Evolutionary conservation across 495 filamentous ascomycete genomes (phyloP), one percentile per base, ranked within the genome.

Genomic region (Platismatia glauca): DNA sequence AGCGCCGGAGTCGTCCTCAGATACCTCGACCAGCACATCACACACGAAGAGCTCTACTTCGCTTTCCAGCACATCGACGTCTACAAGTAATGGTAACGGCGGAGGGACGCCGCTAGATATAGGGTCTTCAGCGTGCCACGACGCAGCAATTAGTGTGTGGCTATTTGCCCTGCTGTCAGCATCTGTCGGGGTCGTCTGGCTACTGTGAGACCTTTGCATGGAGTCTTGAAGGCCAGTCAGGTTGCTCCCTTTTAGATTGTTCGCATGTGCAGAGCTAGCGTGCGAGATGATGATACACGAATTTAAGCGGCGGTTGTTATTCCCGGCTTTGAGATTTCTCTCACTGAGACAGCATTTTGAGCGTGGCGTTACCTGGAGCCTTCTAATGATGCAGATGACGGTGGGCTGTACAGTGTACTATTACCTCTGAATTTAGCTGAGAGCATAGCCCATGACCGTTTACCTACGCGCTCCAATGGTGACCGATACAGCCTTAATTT

Each of bases 81-180:
- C 57, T 50, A 34, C 56, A n/a, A 43, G 37, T 22, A 60, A 34
- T 48, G 57, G 48, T n/a, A 62, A 62, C 18, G 65, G 57, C 24
- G 61, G 65, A 52, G 65, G 65, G 4, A 64, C 65, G 6, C 59
- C 60, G 46, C 61, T 67, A 16, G 65, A 67, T 61, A 38, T 67
- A 20, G 65, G 57, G 18, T 67, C 65, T 18, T 64, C 52, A 24
- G 39, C 65, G 33, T 44, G 48, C 31, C 58, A 43, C 12, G 59
- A 57, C 16, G 64, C 60, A 39, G 59, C 29, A 39, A 35, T 59
- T 24, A 22, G 44, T 22, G 33, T 39, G 15, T 43, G 56, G 37
- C 22, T 63, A 3, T 61, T 57, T 16, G 37, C 59, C 1, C 18
- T 63, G 22, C 27, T 61, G 24, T 37, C 59, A 55, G 50, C 37